phyloP scores from a whole-genome alignment of 352 stramenopile genomes.

The Bremia lactucae region DNA sequence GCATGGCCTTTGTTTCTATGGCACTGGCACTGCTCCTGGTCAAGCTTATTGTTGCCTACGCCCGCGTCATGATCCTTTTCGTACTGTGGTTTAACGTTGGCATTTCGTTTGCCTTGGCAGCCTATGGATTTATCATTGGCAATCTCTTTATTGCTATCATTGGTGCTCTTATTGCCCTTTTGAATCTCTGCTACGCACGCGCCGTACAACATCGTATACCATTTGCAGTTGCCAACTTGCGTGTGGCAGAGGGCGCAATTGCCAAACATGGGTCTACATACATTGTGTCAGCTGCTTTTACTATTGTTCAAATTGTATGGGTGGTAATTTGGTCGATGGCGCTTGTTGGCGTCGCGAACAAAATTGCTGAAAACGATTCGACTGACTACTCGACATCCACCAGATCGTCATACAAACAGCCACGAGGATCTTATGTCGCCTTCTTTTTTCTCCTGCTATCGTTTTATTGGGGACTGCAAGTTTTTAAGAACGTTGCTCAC shows the following conservation, averaged over 20 bases:
- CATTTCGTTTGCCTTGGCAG: constrained; percentile 50
- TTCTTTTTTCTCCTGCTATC: constrained; percentile 63
- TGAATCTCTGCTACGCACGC: constrained; percentile 82
- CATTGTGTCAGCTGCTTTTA: constrained; percentile 74
- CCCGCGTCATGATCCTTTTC: constrained; percentile 76
- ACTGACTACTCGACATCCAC: constrained; percentile 12
- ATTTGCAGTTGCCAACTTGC: constrained; percentile 89
- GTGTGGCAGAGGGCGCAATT: constrained; percentile 81
- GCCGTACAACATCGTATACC: constrained; percentile 85
- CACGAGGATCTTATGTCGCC: constrained; percentile 24
- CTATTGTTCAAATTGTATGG: constrained; percentile 86
- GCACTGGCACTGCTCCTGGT: constrained; percentile 53
- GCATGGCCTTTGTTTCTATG: constrained; percentile 48
- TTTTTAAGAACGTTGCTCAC: constrained; percentile 90
- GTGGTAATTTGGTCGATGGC: constrained; percentile 82
- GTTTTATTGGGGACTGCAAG: constrained; percentile 90
- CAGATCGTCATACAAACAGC: constrained; percentile 27
- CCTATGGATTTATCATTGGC: constrained; percentile 54
- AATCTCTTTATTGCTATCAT: constrained; percentile 67
- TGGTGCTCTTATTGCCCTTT: constrained; percentile 42
- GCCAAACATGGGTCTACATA: constrained; percentile 85
- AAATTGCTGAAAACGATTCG: constrained; percentile 49
- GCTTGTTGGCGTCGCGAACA: constrained; percentile 80
- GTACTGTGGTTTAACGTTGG: constrained; percentile 82
- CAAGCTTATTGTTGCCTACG: constrained; percentile 73